These are phyloP conservation scores for Gracilaria caudata DNA, from an alignment of 23 red algal species.

Conservation along the genomic window DNA sequence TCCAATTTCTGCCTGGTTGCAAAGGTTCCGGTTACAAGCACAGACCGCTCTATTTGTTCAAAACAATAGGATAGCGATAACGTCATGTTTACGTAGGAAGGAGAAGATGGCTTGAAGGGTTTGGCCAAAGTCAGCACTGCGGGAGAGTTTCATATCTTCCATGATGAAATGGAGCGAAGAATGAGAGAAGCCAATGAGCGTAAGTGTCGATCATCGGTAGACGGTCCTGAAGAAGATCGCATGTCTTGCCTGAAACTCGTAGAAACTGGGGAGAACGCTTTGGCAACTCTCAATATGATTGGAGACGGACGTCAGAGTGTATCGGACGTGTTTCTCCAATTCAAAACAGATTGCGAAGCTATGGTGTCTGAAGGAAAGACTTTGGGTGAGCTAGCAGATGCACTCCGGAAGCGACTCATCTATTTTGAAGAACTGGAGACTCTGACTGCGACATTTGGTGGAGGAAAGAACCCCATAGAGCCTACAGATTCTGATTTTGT, in stretches of 20 bases:
- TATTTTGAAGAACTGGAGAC: constrained; percentile 91
- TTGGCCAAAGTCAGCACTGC: constrained; percentile 49
- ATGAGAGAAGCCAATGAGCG: constrained; percentile 72
- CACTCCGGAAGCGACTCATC: constrained; percentile 78
- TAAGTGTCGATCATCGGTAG: constrained; percentile 62
- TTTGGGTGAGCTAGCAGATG: constrained; percentile 75
- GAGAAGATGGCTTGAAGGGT: constrained; percentile 48
- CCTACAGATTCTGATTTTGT: constrained; percentile 73
- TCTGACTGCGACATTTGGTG: constrained; percentile 67
- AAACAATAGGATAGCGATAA: neutral
- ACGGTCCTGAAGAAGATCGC: constrained; percentile 39
- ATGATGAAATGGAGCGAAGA: constrained; percentile 62
- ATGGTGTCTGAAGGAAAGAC: constrained; percentile 72
- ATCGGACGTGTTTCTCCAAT: constrained; percentile 21
- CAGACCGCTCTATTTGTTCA: neutral
- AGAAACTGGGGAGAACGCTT: constrained; percentile 22
- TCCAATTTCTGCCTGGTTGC: constrained; percentile 4
- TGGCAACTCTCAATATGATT: constrained; percentile 35
- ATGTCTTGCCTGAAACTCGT: neutral
- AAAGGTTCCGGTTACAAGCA: neutral
- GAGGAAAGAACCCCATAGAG: constrained; percentile 43
- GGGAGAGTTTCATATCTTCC: constrained; percentile 64
- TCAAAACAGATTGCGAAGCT: constrained; percentile 69
- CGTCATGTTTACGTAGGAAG: constrained; percentile 26
- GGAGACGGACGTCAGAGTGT: constrained; percentile 23